Base-by-base conservation (phyloP, 2,329 filamentous ascomycete genomes). In the Fusarium circinatum region DNA sequence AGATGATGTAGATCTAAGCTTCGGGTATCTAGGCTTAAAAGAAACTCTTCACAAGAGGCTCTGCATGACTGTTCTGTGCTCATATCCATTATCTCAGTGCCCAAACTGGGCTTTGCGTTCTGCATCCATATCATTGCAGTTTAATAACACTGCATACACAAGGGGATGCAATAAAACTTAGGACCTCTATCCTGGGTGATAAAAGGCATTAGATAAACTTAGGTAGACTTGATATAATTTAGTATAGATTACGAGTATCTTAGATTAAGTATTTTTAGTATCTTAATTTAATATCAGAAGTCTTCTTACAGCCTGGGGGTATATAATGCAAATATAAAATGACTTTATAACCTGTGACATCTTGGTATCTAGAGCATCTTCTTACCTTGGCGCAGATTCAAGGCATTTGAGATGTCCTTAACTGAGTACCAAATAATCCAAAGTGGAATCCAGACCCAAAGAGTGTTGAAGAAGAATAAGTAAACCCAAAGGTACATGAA, bases 401-500 rank as follows among this genome's bases (percentile, higher is more conserved):
- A 87, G 1, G 89, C 89, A 61, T 86, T 82, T 14, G 84, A 84
- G 59, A 92, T 90, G 71, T 92, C 89, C 26, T 78, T 74, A 45
- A 86, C 85, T 4, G 87, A 85, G 63, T 90, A 85, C 74, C 85
- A 90, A 62, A 91, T 83, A 26, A 87, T 84, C 79, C 90, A 92
- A 4, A 88, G 63, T 1, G 91, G 91, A 70, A 92, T 86, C 70
- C 88, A 87, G 8, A 93, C 90, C 91, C 91, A 93, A 8, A 92
- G 82, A 75, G 86, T 87, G 81, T 93, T 93, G 84, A 93, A 92
- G 81, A 92, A 92, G 74, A 91, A 84, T 22, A 93, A 83, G 75
- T 92, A 92, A 20, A 92, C 84, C 90, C 90, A 92, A 71, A 87
- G 83, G 76, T 91, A 91, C 89, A 93, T 91, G 75, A 89, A 91